Evolutionary conservation across 208 protist species (phyloP), one percentile per base, ranked within the genome.

Genomic region (Trypanosoma rangeli): DNA sequence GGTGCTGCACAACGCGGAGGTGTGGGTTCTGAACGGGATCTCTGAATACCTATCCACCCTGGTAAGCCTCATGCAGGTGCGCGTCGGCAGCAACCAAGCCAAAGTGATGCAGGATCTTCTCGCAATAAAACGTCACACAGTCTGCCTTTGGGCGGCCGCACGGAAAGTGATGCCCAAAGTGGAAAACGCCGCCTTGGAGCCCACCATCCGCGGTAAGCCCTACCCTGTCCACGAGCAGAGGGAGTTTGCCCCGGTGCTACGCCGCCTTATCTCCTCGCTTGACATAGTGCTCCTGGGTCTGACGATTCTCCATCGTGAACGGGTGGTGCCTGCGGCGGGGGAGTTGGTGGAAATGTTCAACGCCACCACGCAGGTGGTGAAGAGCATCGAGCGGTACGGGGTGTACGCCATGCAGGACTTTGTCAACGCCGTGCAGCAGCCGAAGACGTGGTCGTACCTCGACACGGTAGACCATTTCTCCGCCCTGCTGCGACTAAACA

Each of bases 181-280:
- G 0, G 72, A 73, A 16, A 80, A 80, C 39, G 85, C 80, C 3
- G 76, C 76, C 2, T 46, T 57, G 9, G 79, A 90, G 46, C 85
- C 85, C 12, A 79, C 74, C 1, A 67, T 79, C 37, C 79, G 74
- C 56, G 85, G 85, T 53, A 64, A 66, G 44, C 70, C 78, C 15
- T 90, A 86, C 61, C 85, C 85, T 0, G 57, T 70, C 29, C 60
- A 62, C 35, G 68, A 62, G 28, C 82, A 86, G 71, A 72, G 76
- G 8, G 80, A 80, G 62, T 73, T 86, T 53, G 74, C 71, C 63
- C 84, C 80, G 59, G 84, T 83, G n/a, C 67, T 89, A 60, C 80
- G 78, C 24, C 84, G 80, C 24, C 64, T 89, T 3, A 73, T 68
- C 48, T 79, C 84, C 3, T 82, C 80, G 20, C 79, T 81, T 35